These are phyloP conservation scores for Tetrahymena malaccensis DNA, from an alignment of 73 alveolate genomes.

Conservation along the genomic window DNA sequence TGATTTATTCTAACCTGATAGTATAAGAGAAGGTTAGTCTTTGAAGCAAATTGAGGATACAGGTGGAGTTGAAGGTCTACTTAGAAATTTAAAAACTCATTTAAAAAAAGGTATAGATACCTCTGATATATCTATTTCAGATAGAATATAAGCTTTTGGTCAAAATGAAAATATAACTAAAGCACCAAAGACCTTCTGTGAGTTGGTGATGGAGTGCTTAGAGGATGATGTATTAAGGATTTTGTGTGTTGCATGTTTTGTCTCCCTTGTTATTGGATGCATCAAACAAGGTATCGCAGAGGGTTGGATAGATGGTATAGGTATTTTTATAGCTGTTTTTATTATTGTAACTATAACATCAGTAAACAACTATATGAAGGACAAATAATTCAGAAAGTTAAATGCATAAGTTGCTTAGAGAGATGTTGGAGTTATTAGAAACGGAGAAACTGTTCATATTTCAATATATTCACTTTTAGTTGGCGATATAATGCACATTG, in stretches of 20 bases:
- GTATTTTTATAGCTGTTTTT: slow-evolving; percentile 80
- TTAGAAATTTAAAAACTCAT: slow-evolving; percentile 46
- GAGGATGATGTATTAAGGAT: slow-evolving; percentile 91
- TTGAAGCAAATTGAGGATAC: slow-evolving; percentile 18
- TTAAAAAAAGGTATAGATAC: neutral
- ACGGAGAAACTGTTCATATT: slow-evolving; percentile 57
- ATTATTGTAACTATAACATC: slow-evolving; percentile 86
- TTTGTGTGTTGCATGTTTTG: slow-evolving; percentile 83
- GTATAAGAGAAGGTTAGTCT: slow-evolving; percentile 37
- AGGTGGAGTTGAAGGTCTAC: slow-evolving; percentile 59
- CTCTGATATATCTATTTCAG: neutral
- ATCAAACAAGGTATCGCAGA: slow-evolving; percentile 76
- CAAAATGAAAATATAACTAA: slow-evolving; percentile 31
- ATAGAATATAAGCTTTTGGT: slow-evolving; percentile 17
- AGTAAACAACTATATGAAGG: slow-evolving; percentile 81
- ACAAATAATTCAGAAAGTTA: slow-evolving; percentile 76
- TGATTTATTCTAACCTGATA: slow-evolving; percentile 14
- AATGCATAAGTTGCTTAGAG: slow-evolving; percentile 70
- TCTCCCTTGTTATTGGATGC: slow-evolving; percentile 84
- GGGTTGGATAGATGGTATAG: slow-evolving; percentile 98
- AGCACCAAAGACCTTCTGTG: slow-evolving; percentile 25
- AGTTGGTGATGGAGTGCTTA: slow-evolving; percentile 60
- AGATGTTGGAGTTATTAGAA: slow-evolving; percentile 66
- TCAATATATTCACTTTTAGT: slow-evolving; percentile 71
- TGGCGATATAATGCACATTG: slow-evolving; percentile 80